A percentile compares a stretch with the other conserved stretches of the same genome.
Conservation (phyloP, 257 asterid species). For the Lycium barbarum region DNA sequence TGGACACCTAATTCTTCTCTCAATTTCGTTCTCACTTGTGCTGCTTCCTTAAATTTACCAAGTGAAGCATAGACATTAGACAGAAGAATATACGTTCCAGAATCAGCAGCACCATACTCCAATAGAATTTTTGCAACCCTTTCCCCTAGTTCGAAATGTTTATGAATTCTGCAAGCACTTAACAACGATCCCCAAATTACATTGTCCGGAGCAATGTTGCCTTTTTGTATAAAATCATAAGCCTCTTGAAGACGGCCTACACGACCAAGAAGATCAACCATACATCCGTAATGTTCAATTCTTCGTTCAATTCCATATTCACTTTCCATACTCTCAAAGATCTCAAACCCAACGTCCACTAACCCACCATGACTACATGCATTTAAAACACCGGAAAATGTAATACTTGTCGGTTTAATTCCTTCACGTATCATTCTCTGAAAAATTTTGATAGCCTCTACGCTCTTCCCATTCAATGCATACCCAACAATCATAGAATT, state of each 20-base stretch:
- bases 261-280: conserved; percentile 69
- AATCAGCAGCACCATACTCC: conserved; percentile 39
- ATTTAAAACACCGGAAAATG: conserved; percentile 54
- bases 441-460: conserved; percentile 49
- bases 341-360: conserved; percentile 47
- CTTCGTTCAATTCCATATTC: conserved; percentile 45
- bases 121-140: conserved; percentile 40
- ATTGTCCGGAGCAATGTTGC: conserved; percentile 47
- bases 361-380: conserved; percentile 67
- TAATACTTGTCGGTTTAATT: conserved; percentile 49
- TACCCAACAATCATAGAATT: conserved; percentile 59
- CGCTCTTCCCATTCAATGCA: conserved; percentile 58
- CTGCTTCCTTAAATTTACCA: conserved; percentile 56
- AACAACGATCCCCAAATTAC: conserved; percentile 60
- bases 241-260: conserved; percentile 62
- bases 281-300: conserved; percentile 63
- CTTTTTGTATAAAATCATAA: conserved; percentile 42
- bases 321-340: conserved; percentile 47
- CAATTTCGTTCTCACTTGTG: conserved; percentile 46
- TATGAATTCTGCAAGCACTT: conserved; percentile 57
- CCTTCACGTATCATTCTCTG: conserved; percentile 48
- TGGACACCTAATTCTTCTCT: conserved; percentile 41
- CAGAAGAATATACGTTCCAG: conserved; percentile 45
- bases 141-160: conserved; percentile 50
- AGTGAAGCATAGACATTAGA: conserved; percentile 53